Conservation (phyloP, 495 filamentous ascomycete species). For the Podospora didyma region DNA sequence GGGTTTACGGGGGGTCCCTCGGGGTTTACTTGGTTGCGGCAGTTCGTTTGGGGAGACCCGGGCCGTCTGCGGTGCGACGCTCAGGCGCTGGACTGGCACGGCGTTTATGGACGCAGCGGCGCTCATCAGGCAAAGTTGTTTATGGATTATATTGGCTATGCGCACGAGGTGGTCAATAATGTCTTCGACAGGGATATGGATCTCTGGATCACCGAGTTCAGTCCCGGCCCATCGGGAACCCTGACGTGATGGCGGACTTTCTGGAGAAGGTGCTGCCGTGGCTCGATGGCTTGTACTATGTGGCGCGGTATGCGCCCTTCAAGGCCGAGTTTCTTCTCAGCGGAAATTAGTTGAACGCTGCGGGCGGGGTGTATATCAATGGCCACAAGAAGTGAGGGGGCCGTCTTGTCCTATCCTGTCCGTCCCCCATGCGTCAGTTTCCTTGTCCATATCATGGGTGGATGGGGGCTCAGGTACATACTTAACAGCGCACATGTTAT, state of each 20-base stretch:
- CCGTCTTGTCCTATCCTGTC: background rate
- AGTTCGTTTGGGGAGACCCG: slow-evolving; percentile 4
- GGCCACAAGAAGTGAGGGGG: background rate
- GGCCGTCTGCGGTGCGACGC: slow-evolving; percentile 5
- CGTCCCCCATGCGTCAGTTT: no score
- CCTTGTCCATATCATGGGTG: no score
- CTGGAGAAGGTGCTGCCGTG: slow-evolving; percentile 5
- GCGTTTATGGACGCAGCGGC: background rate
- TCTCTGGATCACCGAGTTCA: slow-evolving; percentile 15
- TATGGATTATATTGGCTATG: slow-evolving; percentile 2
- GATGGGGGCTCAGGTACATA: no score
- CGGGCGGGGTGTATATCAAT: slow-evolving; percentile 6
- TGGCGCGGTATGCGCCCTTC: slow-evolving; percentile 8
- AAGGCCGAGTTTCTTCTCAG: slow-evolving; percentile 7
- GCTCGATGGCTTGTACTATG: slow-evolving; percentile 4
- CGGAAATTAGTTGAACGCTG: background rate
- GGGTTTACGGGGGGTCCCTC: slow-evolving; percentile 2
- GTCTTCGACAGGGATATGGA: slow-evolving; percentile 10
- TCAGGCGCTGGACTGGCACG: slow-evolving; percentile 16
- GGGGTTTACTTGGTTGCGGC: slow-evolving; percentile 7
- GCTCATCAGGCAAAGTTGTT: slow-evolving; percentile 2
- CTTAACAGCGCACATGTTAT: no score
- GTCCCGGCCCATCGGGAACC: background rate
- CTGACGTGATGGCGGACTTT: slow-evolving; percentile 6
- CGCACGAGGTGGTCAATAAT: slow-evolving; percentile 5